Base-by-base conservation (phyloP, 768 basidiomycete species). In the Pulveroboletus sp. region DNA sequence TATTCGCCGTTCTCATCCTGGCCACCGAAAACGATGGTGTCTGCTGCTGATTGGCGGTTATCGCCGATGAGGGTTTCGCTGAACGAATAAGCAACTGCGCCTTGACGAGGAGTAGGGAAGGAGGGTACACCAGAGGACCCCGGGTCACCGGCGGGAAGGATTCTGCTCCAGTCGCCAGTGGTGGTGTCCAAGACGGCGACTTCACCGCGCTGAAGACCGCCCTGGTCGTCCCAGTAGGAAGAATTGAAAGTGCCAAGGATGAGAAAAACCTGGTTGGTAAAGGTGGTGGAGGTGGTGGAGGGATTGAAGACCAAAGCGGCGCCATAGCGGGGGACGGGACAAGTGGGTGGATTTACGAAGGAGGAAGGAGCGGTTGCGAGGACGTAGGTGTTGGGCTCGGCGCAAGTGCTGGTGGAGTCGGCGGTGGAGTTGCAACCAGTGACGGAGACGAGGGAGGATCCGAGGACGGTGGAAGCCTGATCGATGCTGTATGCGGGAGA, bases 11-110 rank as follows among this genome's bases (percentile, higher is more conserved):
- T 63, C 37, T 73, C 71, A 62, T 89, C 86, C 56, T 77, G 77
- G 34, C 89, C 89, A 29, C 89, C 89, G 55, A 89, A 92, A 10
- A 91, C 79, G 38, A 92, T 76, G 16, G 80, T 85, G 61, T 92
- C 89, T 22, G 86, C 73, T 17, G 76, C 78, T 17, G 58, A 58
- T 20, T 59, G 63, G 20, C 78, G 73, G 32, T 74, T 67, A 7
- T 57, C 55, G 8, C 88, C 88, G 8, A 88, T 82, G 8, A 89
- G 73, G 3, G 78, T 73, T 45, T 66, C 53, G 19, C 61, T 54
- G 59, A 71, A 82, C 6, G 86, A 80, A 31, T 88, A 64, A 2
- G 78, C 83, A 9, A 76, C 78, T 13, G 88, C 83, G 31, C 89
- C 89, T 66, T 83, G 75, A 41, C 89, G 82, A 37, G 86, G 82